Percentiles rank a stretch among this genome's conserved stretches.
Conservation (phyloP, 2,329 filamentous ascomycete species). For the Trichoderma semiorbis region DNA sequence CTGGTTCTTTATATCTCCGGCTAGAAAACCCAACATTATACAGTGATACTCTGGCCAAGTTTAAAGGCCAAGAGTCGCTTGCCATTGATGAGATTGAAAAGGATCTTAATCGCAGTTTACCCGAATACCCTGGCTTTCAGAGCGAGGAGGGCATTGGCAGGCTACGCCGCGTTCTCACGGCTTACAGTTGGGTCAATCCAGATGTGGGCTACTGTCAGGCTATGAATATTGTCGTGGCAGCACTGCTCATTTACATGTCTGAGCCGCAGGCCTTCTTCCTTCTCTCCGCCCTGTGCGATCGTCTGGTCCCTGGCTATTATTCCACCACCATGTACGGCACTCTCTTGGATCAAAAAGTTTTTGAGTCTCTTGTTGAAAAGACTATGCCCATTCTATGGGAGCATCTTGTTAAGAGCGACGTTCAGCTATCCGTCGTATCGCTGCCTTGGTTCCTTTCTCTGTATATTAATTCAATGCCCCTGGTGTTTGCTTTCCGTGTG, state of each 20-base stretch:
- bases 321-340: constrained; percentile 99
- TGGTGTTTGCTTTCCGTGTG: constrained; percentile 95
- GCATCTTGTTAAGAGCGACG: constrained; percentile 92
- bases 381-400: constrained; percentile 99
- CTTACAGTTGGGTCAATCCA: constrained; percentile 94
- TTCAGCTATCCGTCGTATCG: constrained; percentile 95
- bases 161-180: constrained; percentile 84
- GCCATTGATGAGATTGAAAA: constrained; percentile 99
- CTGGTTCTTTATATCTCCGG: constrained; percentile 83
- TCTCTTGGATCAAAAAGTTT: constrained; percentile 91
- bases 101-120: constrained; percentile 91
- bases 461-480: constrained; percentile 99
- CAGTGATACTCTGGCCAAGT: constrained; percentile 77
- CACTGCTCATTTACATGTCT: constrained; percentile 97
- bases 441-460: constrained; percentile 96
- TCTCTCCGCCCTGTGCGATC: constrained; percentile 85
- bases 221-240: constrained; percentile 99
- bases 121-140: constrained; percentile 96
- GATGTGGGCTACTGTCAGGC: constrained; percentile 98
- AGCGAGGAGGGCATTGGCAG: constrained; percentile 91
- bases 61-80: constrained; percentile 79
- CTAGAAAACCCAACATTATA: constrained; percentile 84
- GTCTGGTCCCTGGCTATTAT: constrained; percentile 92
- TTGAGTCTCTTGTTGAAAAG: constrained; percentile 96
- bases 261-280: constrained; percentile 94